These are phyloP conservation scores for Nemania sp. DNA, from an alignment of 2,329 filamentous ascomycete genomes.

Conservation along the genomic window DNA sequence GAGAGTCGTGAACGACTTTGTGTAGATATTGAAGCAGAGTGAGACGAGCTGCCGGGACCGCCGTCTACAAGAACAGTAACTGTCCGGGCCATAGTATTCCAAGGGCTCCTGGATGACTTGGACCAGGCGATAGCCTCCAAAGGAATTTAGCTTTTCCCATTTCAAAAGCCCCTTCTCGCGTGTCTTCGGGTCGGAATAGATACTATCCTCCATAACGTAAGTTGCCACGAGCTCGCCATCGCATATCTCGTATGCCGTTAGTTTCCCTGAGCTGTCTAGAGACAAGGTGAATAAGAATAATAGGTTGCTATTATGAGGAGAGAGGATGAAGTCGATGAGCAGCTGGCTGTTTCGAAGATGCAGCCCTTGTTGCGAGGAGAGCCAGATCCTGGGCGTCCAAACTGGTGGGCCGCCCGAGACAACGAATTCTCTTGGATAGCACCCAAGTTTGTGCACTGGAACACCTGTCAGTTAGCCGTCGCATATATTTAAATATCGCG, in stretches of 20 bases:
- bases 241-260: constrained; percentile 37
- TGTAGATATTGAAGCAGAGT: constrained; percentile 42
- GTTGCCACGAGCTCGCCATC: constrained; percentile 30
- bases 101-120: constrained; percentile 31
- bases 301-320: constrained; percentile 28
- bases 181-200: constrained; percentile 27
- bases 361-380: constrained; percentile 29
- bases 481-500: background rate
- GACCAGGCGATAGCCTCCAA: constrained; percentile 39
- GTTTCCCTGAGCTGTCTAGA: constrained; percentile 18
- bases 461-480: background rate
- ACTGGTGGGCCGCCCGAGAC: constrained; percentile 28
- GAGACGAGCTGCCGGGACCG: constrained; percentile 29
- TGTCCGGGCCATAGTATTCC: background rate
- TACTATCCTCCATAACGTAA: constrained; percentile 29
- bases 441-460: constrained; percentile 25
- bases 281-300: constrained; percentile 38
- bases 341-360: constrained; percentile 27
- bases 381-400: constrained; percentile 29
- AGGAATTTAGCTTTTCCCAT: constrained; percentile 40
- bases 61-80: constrained; percentile 26
- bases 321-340: constrained; percentile 40
- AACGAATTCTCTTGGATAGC: constrained; percentile 31
- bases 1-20: constrained; percentile 36
- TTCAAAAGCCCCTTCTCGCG: constrained; percentile 31